Evolutionary conservation across 2,329 filamentous ascomycete species (phyloP), one percentile per base, ranked within the genome.

Genomic region (Colletotrichum trifolii): DNA sequence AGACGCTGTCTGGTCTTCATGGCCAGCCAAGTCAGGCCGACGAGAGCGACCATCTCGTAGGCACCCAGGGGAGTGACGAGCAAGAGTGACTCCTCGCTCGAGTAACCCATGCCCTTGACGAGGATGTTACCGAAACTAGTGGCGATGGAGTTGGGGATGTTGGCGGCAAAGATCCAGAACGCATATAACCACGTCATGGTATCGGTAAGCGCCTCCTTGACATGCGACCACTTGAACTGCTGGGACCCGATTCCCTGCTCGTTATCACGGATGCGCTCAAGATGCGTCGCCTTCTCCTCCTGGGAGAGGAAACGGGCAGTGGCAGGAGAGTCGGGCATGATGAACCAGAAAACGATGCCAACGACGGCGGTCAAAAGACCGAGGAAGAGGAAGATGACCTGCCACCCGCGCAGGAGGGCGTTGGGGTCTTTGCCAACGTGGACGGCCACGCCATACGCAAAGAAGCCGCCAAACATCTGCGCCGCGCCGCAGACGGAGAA

Each of bases 201-300:
- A 34, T 75, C 73, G 8, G 68, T 49, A 6, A 74, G 45, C 0
- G 69, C 72, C 54, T 75, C 76, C 53, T 73, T 73, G 43, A 89
- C 76, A 71, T 92, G 89, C 58, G 89, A 86, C 71, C 81, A 73
- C 71, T 90, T 90, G 75, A 87, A 90, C 68, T 91, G 85, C 76
- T 89, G 89, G 69, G 91, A 91, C 4, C 88, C 88, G 17, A 91
- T 87, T 4, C 89, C 89, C 71, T 91, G 88, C 66, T 89, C 83
- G 67, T 91, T 91, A 38, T 83, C 76, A 0, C 88, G 78, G 46
- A 91, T 87, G 7, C 89, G 81, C 13, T 72, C 72, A 33, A 75
- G 49, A 10, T 66, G 59, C 85, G 84, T 15, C 2, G 62, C 50
- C 34, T 61, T 64, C 66, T 92, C 89, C 61, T 85, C 82, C 60